These are phyloP conservation scores for Psilocybe subaeruginosa DNA, from an alignment of 768 basidiomycete species.

Conservation along the genomic window DNA sequence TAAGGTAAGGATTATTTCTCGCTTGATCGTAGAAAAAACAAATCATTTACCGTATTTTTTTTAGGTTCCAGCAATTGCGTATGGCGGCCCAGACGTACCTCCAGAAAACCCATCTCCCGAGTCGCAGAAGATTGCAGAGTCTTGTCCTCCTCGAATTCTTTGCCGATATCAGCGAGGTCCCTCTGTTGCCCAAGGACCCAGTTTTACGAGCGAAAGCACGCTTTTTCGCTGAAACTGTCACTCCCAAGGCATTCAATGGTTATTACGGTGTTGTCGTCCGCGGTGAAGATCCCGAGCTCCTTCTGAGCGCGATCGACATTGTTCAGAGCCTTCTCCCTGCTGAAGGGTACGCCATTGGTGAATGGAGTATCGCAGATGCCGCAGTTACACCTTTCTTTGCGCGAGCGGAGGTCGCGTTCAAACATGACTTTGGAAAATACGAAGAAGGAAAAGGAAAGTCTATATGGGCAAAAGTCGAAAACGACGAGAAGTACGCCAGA, in stretches of 20 bases:
- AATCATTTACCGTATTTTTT: neutral
- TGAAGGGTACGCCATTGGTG: slow-evolving; percentile 47
- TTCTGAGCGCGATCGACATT: slow-evolving; percentile 46
- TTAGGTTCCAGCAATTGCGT: slow-evolving; percentile 61
- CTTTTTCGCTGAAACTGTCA: slow-evolving; percentile 62
- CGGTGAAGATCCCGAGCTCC: slow-evolving; percentile 42
- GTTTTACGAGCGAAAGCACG: slow-evolving; percentile 60
- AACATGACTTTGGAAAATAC: slow-evolving; percentile 56
- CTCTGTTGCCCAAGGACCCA: slow-evolving; percentile 58
- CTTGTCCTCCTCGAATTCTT: slow-evolving; percentile 69
- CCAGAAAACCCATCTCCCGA: slow-evolving; percentile 61
- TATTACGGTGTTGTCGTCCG: slow-evolving; percentile 37
- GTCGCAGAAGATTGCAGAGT: slow-evolving; percentile 65
- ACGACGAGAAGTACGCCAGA: slow-evolving; percentile 48
- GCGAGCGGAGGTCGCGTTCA: slow-evolving; percentile 44
- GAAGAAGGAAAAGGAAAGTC: slow-evolving; percentile 49
- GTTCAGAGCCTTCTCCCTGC: slow-evolving; percentile 53
- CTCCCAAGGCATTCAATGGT: slow-evolving; percentile 42
- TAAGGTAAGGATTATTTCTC: slow-evolving; percentile 49
- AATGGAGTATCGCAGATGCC: slow-evolving; percentile 65
- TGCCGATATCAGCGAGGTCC: slow-evolving; percentile 55
- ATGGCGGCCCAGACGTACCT: slow-evolving; percentile 60
- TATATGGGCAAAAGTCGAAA: slow-evolving; percentile 42
- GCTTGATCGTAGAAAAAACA: neutral
- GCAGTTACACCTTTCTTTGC: slow-evolving; percentile 64